phyloP scores from a whole-genome alignment of 371 early-diverging fungal species.

The Basidiobolus meristosporus region DNA sequence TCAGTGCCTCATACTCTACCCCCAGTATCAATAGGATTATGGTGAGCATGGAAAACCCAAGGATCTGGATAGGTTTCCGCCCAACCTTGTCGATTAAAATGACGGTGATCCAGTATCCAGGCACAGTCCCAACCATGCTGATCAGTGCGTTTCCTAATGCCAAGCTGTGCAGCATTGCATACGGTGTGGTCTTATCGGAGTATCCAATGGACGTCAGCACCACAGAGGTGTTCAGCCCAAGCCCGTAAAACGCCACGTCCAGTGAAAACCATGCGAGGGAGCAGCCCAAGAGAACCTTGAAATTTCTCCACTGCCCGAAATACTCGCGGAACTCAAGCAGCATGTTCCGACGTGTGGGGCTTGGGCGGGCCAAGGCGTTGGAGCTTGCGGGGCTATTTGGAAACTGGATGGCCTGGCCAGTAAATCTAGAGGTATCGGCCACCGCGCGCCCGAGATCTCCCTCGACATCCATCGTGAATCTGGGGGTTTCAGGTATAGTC shows the following conservation, averaged over 20 bases:
- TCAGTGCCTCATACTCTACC: conserved; percentile 21
- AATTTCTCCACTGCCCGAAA: conserved; percentile 60
- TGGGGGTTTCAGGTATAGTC: conserved; percentile 87
- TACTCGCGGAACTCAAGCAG: conserved; percentile 46
- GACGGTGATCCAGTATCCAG: conserved; percentile 58
- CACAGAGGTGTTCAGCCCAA: conserved; percentile 59
- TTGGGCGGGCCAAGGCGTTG: conserved; percentile 10
- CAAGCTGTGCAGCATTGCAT: conserved; percentile 11
- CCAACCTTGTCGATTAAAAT: conserved; percentile 48
- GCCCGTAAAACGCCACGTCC: conserved; percentile 78
- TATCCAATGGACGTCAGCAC: conserved; percentile 34
- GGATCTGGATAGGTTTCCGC: conserved; percentile 49
- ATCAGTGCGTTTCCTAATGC: conserved; percentile 33
- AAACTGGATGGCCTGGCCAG: conserved; percentile 7
- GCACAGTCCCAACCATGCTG: conserved; percentile 30
- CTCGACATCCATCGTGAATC: conserved; percentile 60
- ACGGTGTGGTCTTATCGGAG: conserved; percentile 8
- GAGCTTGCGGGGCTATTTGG: conserved; percentile 5
- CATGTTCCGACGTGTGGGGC: conserved; percentile 8
- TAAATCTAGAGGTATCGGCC: conserved; percentile 9
- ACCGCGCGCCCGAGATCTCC: conserved; percentile 41
- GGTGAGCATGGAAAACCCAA: conserved; percentile 48
- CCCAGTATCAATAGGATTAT: conserved; percentile 45
- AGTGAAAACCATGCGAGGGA: conserved; percentile 67
- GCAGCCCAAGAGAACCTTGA: conserved; percentile 57